phyloP scores from a whole-genome alignment of 768 basidiomycete species.

The Podaxis carcinomalis region DNA sequence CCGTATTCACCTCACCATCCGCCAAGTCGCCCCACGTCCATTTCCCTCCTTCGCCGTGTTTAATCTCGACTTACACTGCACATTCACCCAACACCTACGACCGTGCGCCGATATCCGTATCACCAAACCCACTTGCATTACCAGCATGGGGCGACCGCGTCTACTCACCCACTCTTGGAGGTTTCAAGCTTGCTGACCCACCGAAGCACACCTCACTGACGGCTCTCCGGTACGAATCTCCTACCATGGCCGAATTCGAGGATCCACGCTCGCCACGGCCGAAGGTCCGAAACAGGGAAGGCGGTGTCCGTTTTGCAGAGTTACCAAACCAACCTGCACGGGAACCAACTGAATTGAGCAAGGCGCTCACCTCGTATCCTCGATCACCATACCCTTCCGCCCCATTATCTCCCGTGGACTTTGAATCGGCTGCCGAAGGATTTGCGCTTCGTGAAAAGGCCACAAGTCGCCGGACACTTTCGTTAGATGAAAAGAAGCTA shows the following conservation, averaged over 20 bases:
- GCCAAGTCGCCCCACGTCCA: constrained; percentile 51
- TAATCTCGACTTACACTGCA: constrained; percentile 51
- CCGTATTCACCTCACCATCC: constrained; percentile 26
- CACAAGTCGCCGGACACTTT: constrained; percentile 14
- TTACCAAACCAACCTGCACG: constrained; percentile 18
- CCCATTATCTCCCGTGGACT: constrained; percentile 20
- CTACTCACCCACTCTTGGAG: constrained; percentile 29
- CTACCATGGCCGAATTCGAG: constrained; percentile 27
- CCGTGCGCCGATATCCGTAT: constrained; percentile 56
- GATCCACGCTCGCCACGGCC: constrained; percentile 34
- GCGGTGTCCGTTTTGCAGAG: constrained; percentile 20
- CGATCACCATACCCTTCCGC: constrained; percentile 40
- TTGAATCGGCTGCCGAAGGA: constrained; percentile 9
- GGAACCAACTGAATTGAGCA: constrained; percentile 20
- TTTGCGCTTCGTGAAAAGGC: neutral
- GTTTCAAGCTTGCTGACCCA: constrained; percentile 30
- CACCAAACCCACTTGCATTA: constrained; percentile 50
- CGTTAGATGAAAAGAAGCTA: constrained; percentile 15
- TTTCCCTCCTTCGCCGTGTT: constrained; percentile 58
- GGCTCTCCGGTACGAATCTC: constrained; percentile 15
- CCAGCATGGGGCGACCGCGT: constrained; percentile 53
- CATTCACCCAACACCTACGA: constrained; percentile 61
- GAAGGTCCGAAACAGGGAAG: constrained; percentile 19
- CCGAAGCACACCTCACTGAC: constrained; percentile 21
- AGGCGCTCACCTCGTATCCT: constrained; percentile 30